Evolutionary conservation across 208 protist genomes (phyloP).

Genomic region (Acanthamoeba healyi): DNA sequence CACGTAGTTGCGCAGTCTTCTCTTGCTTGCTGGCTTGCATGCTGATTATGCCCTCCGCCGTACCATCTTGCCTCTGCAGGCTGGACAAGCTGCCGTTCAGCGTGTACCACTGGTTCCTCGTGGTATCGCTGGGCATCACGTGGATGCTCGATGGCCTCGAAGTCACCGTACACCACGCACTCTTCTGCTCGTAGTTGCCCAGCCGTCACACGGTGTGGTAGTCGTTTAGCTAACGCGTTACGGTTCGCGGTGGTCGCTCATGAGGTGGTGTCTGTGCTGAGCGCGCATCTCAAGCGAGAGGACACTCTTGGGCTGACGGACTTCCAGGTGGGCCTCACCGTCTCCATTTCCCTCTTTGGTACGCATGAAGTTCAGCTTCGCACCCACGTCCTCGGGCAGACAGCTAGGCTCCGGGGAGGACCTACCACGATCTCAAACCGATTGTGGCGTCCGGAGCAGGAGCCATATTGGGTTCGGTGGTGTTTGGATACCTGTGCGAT

Average conservation of each 20-base stretch:
- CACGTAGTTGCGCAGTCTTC: neutral
- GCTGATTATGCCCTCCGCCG: neutral
- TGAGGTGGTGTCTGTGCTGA: slow-evolving; percentile 54
- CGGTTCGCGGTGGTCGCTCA: neutral
- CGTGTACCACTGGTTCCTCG: slow-evolving; percentile 34
- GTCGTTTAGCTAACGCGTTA: neutral
- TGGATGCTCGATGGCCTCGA: slow-evolving; percentile 63
- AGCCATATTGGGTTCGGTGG: slow-evolving; percentile 29
- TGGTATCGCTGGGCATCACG: slow-evolving; percentile 40
- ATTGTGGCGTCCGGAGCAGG: no score
- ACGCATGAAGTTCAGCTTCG: no score
- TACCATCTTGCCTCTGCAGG: neutral
- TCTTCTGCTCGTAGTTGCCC: neutral
- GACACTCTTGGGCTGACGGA: slow-evolving; percentile 36
- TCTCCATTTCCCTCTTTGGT: neutral
- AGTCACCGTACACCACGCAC: neutral
- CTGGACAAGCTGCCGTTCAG: slow-evolving; percentile 33
- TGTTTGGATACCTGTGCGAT: slow-evolving; percentile 45
- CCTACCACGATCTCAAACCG: no score
- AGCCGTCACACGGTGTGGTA: neutral
- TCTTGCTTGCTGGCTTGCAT: neutral
- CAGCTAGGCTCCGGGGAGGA: no score
- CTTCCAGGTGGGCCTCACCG: slow-evolving; percentile 25
- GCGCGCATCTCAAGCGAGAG: slow-evolving; percentile 46
- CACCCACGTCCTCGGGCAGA: no score